Conservation (phyloP, 805 yeast species). For the Clavispora carvajalis region DNA sequence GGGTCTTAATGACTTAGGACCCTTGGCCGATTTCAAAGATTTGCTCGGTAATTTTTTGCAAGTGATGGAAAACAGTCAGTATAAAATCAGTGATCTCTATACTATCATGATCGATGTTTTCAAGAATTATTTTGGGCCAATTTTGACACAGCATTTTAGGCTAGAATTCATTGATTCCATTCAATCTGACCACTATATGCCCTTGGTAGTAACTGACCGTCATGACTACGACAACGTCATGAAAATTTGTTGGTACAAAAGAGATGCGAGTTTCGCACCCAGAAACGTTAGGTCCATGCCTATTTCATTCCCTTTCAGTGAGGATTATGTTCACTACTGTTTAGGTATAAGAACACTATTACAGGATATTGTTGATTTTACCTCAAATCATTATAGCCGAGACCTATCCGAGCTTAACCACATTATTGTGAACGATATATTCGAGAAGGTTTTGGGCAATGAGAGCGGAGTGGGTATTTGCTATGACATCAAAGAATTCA, state of each 20-base stretch:
- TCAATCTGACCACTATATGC: constrained; percentile 83
- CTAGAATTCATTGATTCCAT: constrained; percentile 57
- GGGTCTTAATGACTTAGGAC: constrained; percentile 31
- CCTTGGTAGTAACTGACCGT: constrained; percentile 61
- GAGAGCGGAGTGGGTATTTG: constrained; percentile 51
- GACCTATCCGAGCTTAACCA: constrained; percentile 54
- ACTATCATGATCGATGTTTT: constrained; percentile 56
- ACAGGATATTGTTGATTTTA: constrained; percentile 56
- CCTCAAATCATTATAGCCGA: constrained; percentile 59
- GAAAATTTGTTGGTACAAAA: constrained; percentile 64
- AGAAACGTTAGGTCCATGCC: constrained; percentile 49
- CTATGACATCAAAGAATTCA: constrained; percentile 48
- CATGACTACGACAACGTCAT: constrained; percentile 59
- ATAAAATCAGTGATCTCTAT: constrained; percentile 55
- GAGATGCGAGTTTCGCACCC: constrained; percentile 43
- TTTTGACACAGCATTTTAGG: constrained; percentile 50
- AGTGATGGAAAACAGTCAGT: constrained; percentile 67
- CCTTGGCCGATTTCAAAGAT: constrained; percentile 51
- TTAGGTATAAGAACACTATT: constrained; percentile 65
- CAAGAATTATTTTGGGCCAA: constrained; percentile 51
- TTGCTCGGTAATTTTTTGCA: constrained; percentile 67
- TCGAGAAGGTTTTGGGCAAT: constrained; percentile 64
- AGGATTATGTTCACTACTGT: constrained; percentile 83
- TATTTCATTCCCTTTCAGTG: constrained; percentile 72
- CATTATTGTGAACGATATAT: constrained; percentile 52